Evolutionary conservation across 768 basidiomycete species (phyloP), one percentile per base, ranked within the genome.

Genomic region (Psilocybe subaeruginosa): DNA sequence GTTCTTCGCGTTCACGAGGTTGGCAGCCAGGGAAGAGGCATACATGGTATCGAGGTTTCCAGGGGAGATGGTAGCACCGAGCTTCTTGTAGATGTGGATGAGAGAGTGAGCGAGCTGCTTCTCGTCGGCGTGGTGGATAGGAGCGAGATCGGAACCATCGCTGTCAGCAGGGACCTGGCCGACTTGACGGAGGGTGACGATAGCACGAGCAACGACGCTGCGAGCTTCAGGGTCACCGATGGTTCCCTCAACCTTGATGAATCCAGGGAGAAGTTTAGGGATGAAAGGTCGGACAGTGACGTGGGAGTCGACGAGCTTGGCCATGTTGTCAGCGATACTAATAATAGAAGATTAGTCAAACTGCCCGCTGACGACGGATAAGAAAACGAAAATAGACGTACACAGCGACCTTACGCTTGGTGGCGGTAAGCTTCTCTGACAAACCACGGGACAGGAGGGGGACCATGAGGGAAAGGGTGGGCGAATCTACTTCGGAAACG

Each of bases 151-250:
- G 68, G 95, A 92, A 65, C 93, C 97, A 72, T 99, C 97, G 59
- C 87, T 88, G 29, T 84, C 83, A 30, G 66, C 74, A 59, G 95
- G 93, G 66, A 98, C 88, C 74, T 99, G 86, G 67, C 93, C 96
- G 66, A 97, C 91, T 76, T 95, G 89, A 72, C 97, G 95, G 71
- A 99, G 92, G 67, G 97, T 99, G 45, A 85, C 86, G 74, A 99
- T 97, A 61, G 97, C 97, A 73, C 88, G 90, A 76, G 85, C 87
- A 68, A 96, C 88, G 66, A 99, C 91, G 60, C 88, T 83, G 77
- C 97, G 97, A 49, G 97, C 97, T 77, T 99, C 97, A 58, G 97
- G 97, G 78, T 99, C 97, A 80, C 93, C 96, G 61, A 99, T 94
- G 71, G 91, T 86, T 62, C 85, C 85, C 83, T 97, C 92, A 66